Percentiles rank a stretch among this genome's conserved stretches.
Evolutionary conservation across 495 filamentous ascomycete species (phyloP).

Genomic region (Aspergillus coremiiformis): DNA sequence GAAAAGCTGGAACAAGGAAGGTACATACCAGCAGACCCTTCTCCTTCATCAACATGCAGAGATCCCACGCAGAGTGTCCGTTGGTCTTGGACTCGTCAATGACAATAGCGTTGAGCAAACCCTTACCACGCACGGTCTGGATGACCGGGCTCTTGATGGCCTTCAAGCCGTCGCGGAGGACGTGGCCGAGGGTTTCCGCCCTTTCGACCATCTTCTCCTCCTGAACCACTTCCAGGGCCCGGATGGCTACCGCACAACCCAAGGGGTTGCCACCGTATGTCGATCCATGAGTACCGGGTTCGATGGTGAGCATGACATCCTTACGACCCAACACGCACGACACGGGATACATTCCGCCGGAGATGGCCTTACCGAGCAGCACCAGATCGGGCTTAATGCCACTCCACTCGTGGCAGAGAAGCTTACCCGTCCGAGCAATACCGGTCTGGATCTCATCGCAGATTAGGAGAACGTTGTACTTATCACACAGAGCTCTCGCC

Average conservation of each 20-base stretch:
- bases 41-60: constrained; percentile 91
- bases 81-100: constrained; percentile 85
- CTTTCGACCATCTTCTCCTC: constrained; percentile 83
- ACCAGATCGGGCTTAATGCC: constrained; percentile 93
- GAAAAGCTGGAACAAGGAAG: neutral
- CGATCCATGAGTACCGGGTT: constrained; percentile 92
- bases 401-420: constrained; percentile 92
- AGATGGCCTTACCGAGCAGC: constrained; percentile 93
- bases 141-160: constrained; percentile 72
- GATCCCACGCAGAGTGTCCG: constrained; percentile 90
- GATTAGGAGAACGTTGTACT: constrained; percentile 90
- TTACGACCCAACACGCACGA: constrained; percentile 84
- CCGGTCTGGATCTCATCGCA: constrained; percentile 99
- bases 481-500: constrained; percentile 79
- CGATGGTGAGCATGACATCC: constrained; percentile 94
- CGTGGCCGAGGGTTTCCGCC: constrained; percentile 68
- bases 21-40: constrained; percentile 81
- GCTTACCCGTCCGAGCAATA: constrained; percentile 86
- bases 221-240: constrained; percentile 87
- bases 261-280: constrained; percentile 97
- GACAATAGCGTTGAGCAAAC: constrained; percentile 90
- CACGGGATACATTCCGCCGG: constrained; percentile 97
- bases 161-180: constrained; percentile 74
- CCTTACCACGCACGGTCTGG: constrained; percentile 80
- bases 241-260: constrained; percentile 93